Evolutionary conservation across 2,329 filamentous ascomycete species (phyloP).

Genomic region (Pseudocercospora fijiensis): DNA sequence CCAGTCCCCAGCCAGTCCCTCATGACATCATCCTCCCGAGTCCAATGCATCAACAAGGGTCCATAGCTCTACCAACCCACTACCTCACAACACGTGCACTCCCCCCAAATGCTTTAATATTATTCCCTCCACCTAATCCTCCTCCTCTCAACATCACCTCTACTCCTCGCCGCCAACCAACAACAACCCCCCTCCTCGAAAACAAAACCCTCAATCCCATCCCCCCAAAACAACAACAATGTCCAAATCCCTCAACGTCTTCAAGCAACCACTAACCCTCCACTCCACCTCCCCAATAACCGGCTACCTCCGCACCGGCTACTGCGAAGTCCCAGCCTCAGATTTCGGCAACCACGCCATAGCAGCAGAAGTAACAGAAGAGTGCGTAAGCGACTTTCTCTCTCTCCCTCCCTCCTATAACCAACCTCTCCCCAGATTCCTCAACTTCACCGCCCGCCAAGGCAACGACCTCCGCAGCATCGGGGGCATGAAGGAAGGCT

Average conservation of each 20-base stretch:
- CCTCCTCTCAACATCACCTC: not conserved
- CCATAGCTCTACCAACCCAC: too few relatives aligned
- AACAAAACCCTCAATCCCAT: constrained; percentile 12
- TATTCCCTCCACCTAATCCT: not conserved
- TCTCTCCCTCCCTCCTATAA: not conserved
- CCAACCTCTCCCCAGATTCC: constrained; percentile 46
- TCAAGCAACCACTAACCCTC: constrained; percentile 58
- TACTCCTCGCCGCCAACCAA: too few relatives aligned
- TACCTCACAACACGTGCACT: too few relatives aligned
- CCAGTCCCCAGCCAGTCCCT: too few relatives aligned
- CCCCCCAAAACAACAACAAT: constrained; percentile 25
- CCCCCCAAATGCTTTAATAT: not conserved
- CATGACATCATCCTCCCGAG: too few relatives aligned
- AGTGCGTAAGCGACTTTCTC: constrained; percentile 11
- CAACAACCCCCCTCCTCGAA: not conserved
- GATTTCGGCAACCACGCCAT: constrained; percentile 62
- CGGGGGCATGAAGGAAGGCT: constrained; percentile 56
- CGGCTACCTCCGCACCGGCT: constrained; percentile 62
- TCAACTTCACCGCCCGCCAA: constrained; percentile 58
- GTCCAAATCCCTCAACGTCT: constrained; percentile 48
- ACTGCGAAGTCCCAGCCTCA: constrained; percentile 55
- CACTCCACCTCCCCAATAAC: constrained; percentile 60
- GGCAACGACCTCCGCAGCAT: constrained; percentile 59
- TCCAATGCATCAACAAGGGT: too few relatives aligned
- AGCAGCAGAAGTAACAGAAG: constrained; percentile 57